Evolutionary conservation across 2,329 filamentous ascomycete genomes (phyloP).

Genomic region (Penicillium sp.): DNA sequence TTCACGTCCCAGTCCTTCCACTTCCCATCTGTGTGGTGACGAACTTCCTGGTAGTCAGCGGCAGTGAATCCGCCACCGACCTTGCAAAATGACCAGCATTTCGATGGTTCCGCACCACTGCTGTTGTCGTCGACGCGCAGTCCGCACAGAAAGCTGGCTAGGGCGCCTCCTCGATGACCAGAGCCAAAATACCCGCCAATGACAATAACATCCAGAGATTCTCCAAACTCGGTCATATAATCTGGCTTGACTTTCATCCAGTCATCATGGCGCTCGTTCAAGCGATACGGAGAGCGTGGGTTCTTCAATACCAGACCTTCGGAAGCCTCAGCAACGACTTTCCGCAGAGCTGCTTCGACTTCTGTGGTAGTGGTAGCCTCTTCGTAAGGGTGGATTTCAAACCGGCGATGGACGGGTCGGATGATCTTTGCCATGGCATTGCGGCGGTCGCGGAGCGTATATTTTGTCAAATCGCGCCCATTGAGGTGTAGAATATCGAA

Average conservation of each 20-base stretch:
- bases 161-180: slow-evolving; percentile 75
- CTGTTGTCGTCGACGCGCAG: slow-evolving; percentile 71
- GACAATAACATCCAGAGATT: slow-evolving; percentile 85
- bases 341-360: slow-evolving; percentile 77
- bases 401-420: slow-evolving; percentile 67
- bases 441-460: slow-evolving; percentile 78
- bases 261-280: slow-evolving; percentile 89
- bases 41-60: slow-evolving; percentile 80
- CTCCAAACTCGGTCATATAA: slow-evolving; percentile 95
- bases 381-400: slow-evolving; percentile 79
- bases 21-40: slow-evolving; percentile 84
- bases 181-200: slow-evolving; percentile 93
- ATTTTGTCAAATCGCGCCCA: slow-evolving; percentile 74
- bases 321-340: slow-evolving; percentile 81
- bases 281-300: slow-evolving; percentile 78
- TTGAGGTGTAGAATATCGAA: slow-evolving; percentile 95
- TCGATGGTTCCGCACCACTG: slow-evolving; percentile 61
- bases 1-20: slow-evolving; percentile 84
- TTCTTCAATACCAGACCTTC: slow-evolving; percentile 95
- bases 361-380: slow-evolving; percentile 67
- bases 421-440: slow-evolving; percentile 74
- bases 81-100: slow-evolving; percentile 93
- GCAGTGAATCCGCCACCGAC: slow-evolving; percentile 91
- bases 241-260: slow-evolving; percentile 99
- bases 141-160: slow-evolving; percentile 90